These are phyloP conservation scores for Aspergillus cristatus DNA, from an alignment of 495 filamentous ascomycete species.

Conservation along the genomic window DNA sequence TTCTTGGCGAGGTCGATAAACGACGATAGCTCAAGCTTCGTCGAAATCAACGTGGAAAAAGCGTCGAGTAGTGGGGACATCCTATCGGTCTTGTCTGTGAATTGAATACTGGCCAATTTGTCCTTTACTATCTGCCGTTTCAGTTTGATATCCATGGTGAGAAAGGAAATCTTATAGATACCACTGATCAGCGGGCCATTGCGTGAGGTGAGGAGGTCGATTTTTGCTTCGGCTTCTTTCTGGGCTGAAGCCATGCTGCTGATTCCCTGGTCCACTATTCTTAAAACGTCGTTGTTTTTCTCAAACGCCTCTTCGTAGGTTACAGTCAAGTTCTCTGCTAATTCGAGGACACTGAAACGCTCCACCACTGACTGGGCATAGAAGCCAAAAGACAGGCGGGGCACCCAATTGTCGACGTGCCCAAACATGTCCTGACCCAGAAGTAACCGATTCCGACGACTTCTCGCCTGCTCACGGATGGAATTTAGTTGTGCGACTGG, in stretches of 20 bases:
- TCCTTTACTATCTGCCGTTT: not conserved
- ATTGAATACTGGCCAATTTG: not conserved
- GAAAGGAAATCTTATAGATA: not conserved
- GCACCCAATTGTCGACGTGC: not conserved
- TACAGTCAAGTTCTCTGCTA: not conserved
- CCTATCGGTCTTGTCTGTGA: not conserved
- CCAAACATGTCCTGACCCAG: slow-evolving; percentile 2
- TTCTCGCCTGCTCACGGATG: not conserved
- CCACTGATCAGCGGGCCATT: not conserved
- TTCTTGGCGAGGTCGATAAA: not conserved
- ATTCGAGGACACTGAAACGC: not conserved
- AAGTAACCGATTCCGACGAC: not conserved
- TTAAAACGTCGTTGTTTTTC: not conserved
- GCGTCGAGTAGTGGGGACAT: not conserved
- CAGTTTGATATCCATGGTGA: not conserved
- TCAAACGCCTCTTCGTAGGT: not conserved
- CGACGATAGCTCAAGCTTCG: not conserved
- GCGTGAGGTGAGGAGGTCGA: not conserved
- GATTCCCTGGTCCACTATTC: not conserved
- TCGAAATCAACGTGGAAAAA: not conserved
- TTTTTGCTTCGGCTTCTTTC: not conserved
- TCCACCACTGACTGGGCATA: not conserved
- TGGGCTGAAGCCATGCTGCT: not conserved
- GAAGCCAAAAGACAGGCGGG: not conserved
- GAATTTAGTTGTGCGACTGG: not conserved